These are phyloP conservation scores for Curvularia sp. DNA, from an alignment of 2,329 filamentous ascomycete species.

Conservation along the genomic window DNA sequence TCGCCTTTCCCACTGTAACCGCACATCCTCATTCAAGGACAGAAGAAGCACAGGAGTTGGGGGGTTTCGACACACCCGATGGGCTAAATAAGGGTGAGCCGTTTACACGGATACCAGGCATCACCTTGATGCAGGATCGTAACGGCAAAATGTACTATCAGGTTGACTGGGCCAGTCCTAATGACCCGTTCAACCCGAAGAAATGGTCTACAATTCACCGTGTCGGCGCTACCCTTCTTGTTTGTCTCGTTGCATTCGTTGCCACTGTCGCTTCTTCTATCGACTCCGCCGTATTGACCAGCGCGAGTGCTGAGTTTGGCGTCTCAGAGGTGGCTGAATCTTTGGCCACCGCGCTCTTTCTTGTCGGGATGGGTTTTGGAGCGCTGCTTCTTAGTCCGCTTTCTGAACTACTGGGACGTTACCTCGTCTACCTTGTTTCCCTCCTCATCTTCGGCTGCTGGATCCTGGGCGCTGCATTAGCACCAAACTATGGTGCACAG, in stretches of 20 bases:
- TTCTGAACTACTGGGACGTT: conserved; percentile 55
- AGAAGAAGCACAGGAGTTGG: neutral
- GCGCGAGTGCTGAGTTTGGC: conserved; percentile 59
- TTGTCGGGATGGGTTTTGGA: conserved; percentile 59
- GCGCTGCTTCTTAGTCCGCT: conserved; percentile 54
- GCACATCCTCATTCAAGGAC: neutral
- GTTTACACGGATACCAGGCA: conserved; percentile 10
- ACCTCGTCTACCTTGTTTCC: conserved; percentile 49
- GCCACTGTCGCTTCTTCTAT: conserved; percentile 62
- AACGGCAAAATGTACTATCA: conserved; percentile 13
- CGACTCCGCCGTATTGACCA: conserved; percentile 58
- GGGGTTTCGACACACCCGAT: neutral
- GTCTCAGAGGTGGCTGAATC: conserved; percentile 55
- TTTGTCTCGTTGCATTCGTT: conserved; percentile 55
- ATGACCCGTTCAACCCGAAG: conserved; percentile 12
- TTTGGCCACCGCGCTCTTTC: conserved; percentile 57
- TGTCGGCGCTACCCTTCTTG: conserved; percentile 12
- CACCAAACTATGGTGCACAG: conserved; percentile 58
- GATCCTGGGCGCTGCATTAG: conserved; percentile 42
- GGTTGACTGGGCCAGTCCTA: conserved; percentile 11
- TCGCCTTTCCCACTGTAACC: neutral
- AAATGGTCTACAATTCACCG: conserved; percentile 14
- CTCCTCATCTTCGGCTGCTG: conserved; percentile 42
- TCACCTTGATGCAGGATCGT: conserved; percentile 12
- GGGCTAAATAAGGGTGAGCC: conserved; percentile 4